Base-by-base conservation (phyloP, 2,329 filamentous ascomycete genomes). In the Kalmusia sp. region DNA sequence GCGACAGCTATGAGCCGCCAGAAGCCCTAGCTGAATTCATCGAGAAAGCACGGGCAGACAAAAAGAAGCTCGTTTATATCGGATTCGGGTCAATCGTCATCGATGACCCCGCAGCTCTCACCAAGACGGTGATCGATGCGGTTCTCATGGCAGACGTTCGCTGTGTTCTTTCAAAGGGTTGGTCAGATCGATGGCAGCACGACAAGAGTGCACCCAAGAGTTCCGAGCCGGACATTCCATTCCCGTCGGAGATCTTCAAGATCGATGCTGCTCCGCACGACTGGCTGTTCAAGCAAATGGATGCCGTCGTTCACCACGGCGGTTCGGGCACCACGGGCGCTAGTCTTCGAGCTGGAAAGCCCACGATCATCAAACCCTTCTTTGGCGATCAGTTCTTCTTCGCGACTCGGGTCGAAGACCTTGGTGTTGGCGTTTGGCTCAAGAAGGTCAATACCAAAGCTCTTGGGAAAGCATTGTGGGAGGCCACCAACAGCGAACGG, bases 361-460 rank as follows among this genome's bases (percentile, higher is more conserved):
- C 95, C 0, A 98, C 95, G 0, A 93, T 99, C 59, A 90, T 98
- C 69, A 91, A 93, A 56, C 95, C 95, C 0, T 99, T 98, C 79
- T 99, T 99, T 69, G 95, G 95, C 4, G 95, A 99, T 66, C 95
- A 99, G 71, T 97, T 90, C 81, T 99, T 99, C 80, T 98, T 96
- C 65, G 95, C 92, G 6, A 85, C 83, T 25, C 84, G 95, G 3
- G 90, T 98, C 1, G 92, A 98, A 72, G 93, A 98, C 67, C 81
- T 99, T 5, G 93, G 95, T 0, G 95, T 98, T 2, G 95, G 95
- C 0, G 87, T 96, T 17, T 91, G 88, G 68, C 81, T 99, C 64
- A 92, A 90, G 79, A 95, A 91, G 74, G 86, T 96, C 79, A 96
- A 95, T 19, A 88, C 91, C n/a, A 89, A 86, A 60, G 84, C 88